Percentiles rank a stretch among this genome's conserved stretches.
Evolutionary conservation across 371 early-diverging fungal genomes (phyloP).

Genomic region (Mucor lusitanicus): DNA sequence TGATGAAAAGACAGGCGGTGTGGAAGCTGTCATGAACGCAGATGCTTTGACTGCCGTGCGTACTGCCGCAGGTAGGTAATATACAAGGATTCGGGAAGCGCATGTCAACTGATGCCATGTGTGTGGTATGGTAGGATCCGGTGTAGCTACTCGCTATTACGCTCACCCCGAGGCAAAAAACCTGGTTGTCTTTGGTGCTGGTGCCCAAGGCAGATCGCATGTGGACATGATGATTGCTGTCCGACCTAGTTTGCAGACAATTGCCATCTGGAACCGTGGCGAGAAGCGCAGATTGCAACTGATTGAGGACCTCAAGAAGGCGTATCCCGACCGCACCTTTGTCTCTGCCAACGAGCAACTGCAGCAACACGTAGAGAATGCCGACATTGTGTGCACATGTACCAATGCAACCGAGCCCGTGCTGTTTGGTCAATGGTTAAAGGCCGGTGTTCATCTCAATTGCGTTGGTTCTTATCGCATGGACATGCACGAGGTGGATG

Average conservation of each 20-base stretch:
- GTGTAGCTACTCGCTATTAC: slow-evolving; percentile 53
- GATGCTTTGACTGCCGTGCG: slow-evolving; percentile 58
- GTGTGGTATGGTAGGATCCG: slow-evolving; percentile 43
- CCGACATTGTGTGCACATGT: slow-evolving; percentile 65
- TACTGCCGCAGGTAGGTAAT: slow-evolving; percentile 55
- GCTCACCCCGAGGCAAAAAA: slow-evolving; percentile 35
- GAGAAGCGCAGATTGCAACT: slow-evolving; percentile 42
- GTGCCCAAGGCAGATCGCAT: slow-evolving; percentile 62
- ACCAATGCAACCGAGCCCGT: slow-evolving; percentile 56
- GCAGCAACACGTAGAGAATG: slow-evolving; percentile 39
- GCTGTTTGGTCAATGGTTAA: slow-evolving; percentile 54
- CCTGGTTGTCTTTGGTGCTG: slow-evolving; percentile 63
- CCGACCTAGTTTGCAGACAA: slow-evolving; percentile 38
- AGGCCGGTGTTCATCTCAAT: slow-evolving; percentile 56
- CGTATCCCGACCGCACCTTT: slow-evolving; percentile 31
- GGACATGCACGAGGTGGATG: slow-evolving; percentile 66
- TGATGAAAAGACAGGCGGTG: slow-evolving; percentile 51
- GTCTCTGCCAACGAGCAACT: slow-evolving; percentile 37
- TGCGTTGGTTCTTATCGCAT: slow-evolving; percentile 63
- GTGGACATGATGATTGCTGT: slow-evolving; percentile 57
- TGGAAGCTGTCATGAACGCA: slow-evolving; percentile 60
- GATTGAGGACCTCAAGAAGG: slow-evolving; percentile 31
- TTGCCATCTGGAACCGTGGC: slow-evolving; percentile 59
- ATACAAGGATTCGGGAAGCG: too few species aligned
- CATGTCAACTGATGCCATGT: too few species aligned